Conservation (phyloP, 163 green algal genomes). For the Volvox carteri region DNA sequence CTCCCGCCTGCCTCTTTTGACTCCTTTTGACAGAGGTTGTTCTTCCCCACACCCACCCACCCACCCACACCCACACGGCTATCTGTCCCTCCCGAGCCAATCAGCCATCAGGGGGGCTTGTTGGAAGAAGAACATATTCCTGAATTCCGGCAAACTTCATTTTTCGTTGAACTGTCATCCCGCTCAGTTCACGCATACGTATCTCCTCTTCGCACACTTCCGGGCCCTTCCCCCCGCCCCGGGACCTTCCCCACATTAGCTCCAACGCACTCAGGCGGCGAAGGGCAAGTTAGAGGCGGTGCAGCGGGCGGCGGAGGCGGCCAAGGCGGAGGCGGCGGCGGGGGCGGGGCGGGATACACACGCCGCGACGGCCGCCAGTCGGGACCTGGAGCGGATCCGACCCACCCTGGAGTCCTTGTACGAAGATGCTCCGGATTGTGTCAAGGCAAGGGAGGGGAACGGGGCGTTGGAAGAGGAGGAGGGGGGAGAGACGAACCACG, state of each 20-base stretch:
- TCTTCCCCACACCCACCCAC: too few species aligned
- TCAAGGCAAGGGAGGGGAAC: constrained; percentile 32
- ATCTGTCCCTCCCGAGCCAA: too few species aligned
- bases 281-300: constrained; percentile 15
- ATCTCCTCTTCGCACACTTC: background rate
- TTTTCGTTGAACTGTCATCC: background rate
- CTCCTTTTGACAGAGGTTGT: too few species aligned
- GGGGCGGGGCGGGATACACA: background rate
- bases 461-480: background rate
- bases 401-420: constrained; percentile 57
- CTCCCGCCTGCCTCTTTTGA: too few species aligned
- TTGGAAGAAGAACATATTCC: too few species aligned
- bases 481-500: too few species aligned
- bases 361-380: background rate
- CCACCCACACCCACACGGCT: too few species aligned
- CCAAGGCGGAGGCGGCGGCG: background rate
- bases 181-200: background rate
- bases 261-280: constrained; percentile 1
- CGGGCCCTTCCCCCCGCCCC: background rate
- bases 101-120: too few species aligned
- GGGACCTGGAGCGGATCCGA: constrained; percentile 31
- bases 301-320: constrained; percentile 1
- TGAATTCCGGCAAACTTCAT: too few species aligned
- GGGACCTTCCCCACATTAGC: background rate
- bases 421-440: constrained; percentile 50